phyloP scores from a whole-genome alignment of 305 asterid species.

The Rubia balearica region DNA sequence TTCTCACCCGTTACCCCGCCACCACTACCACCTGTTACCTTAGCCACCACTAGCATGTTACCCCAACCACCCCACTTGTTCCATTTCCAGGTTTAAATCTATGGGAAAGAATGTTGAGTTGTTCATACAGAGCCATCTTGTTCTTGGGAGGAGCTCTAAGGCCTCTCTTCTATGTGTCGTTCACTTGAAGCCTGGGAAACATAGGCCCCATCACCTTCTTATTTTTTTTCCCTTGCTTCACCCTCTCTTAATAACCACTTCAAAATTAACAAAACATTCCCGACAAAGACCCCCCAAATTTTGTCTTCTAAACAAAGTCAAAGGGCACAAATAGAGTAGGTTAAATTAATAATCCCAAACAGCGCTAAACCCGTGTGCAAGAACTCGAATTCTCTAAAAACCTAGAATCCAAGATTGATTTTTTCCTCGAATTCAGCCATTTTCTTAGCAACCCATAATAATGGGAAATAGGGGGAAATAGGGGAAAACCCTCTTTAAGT shows the following conservation, averaged over 20 bases:
- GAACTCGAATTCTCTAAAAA: slow-evolving; percentile 12
- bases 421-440: slow-evolving; percentile 19
- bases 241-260: slow-evolving; percentile 14
- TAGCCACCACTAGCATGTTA: too few species aligned
- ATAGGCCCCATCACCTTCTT: slow-evolving; percentile 70
- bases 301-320: slow-evolving; percentile 9
- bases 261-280: slow-evolving; percentile 2
- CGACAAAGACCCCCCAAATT: slow-evolving; percentile 11
- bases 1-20: too few species aligned
- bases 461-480: background rate
- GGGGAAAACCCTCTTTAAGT: slow-evolving; percentile 8
- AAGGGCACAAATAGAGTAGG: slow-evolving; percentile 10
- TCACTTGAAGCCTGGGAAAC: slow-evolving; percentile 94
- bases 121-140: slow-evolving; percentile 97
- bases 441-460: slow-evolving; percentile 14
- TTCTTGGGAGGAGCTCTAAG: slow-evolving; percentile 98
- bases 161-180: slow-evolving; percentile 87
- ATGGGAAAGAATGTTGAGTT: slow-evolving; percentile 82
- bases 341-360: slow-evolving; percentile 11
- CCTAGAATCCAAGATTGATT: slow-evolving; percentile 20
- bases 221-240: slow-evolving; percentile 70
- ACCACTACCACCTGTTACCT: too few species aligned
- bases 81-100: slow-evolving; percentile 41
- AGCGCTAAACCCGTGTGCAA: slow-evolving; percentile 20
- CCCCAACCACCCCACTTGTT: too few species aligned